phyloP scores from a whole-genome alignment of 2,329 filamentous ascomycete genomes.

The Cladosporium sp. region DNA sequence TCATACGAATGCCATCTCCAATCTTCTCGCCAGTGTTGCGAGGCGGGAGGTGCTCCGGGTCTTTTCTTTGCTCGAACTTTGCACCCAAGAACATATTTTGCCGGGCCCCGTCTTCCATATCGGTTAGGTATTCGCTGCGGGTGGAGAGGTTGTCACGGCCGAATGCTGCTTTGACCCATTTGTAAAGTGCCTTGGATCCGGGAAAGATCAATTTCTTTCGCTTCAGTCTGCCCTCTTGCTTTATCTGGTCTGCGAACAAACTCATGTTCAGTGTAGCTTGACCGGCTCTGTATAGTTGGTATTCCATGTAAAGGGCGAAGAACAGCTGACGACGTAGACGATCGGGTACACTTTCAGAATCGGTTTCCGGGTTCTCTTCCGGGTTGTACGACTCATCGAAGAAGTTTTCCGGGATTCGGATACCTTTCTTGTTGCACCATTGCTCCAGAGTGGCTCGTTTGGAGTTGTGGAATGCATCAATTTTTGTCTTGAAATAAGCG shows the following conservation, averaged over 20 bases:
- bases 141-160: constrained; percentile 50
- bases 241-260: constrained; percentile 61
- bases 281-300: constrained; percentile 56
- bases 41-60: constrained; percentile 70
- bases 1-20: constrained; percentile 55
- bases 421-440: constrained; percentile 44
- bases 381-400: constrained; percentile 45
- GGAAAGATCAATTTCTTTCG: constrained; percentile 61
- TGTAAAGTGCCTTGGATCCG: constrained; percentile 55
- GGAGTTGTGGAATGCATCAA: constrained; percentile 52
- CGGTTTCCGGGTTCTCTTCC: constrained; percentile 32
- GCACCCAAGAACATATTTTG: constrained; percentile 61
- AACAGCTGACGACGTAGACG: constrained; percentile 63
- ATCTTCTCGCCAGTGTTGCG: constrained; percentile 54
- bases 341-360: constrained; percentile 58
- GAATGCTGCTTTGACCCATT: constrained; percentile 59
- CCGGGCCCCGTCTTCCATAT: constrained; percentile 51
- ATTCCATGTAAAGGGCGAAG: constrained; percentile 66
- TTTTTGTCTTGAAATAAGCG: constrained; percentile 48
- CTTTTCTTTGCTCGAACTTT: constrained; percentile 57
- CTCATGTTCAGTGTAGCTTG: constrained; percentile 60
- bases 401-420: constrained; percentile 47
- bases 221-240: constrained; percentile 60
- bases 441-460: constrained; percentile 55
- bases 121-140: constrained; percentile 50